Percentiles rank a stretch among this genome's conserved stretches.
Conservation (phyloP, 2,329 filamentous ascomycete genomes). For the Rugonectria rugulosa region DNA sequence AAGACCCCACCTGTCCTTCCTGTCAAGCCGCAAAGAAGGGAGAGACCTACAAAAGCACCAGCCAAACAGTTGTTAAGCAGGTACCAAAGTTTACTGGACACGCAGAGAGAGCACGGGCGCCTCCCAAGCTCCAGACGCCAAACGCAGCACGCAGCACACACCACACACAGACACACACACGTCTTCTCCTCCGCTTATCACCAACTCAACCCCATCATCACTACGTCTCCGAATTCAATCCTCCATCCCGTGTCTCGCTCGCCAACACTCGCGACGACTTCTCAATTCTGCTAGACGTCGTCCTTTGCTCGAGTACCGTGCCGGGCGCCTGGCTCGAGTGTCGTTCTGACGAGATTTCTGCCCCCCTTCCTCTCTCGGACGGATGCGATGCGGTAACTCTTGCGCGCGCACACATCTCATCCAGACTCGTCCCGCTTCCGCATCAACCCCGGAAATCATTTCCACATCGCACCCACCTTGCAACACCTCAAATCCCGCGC, state of each 20-base stretch:
- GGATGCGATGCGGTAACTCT: constrained; percentile 36
- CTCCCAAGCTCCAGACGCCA: not conserved
- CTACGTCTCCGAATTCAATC: constrained; percentile 1
- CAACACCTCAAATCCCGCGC: constrained; percentile 14
- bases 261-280: constrained; percentile 13
- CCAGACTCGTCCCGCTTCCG: constrained; percentile 12
- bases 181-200: constrained; percentile 30
- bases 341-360: not conserved
- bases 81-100: not conserved
- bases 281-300: constrained; percentile 17
- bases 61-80: not conserved
- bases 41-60: not conserved
- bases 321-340: constrained; percentile 13
- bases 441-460: constrained; percentile 28
- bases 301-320: constrained; percentile 13
- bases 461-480: constrained; percentile 13
- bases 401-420: constrained; percentile 33
- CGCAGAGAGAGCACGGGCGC: not conserved
- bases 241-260: constrained; percentile 16
- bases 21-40: not conserved
- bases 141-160: constrained; percentile 9
- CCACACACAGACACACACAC: constrained; percentile 11
- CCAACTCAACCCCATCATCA: constrained; percentile 6
- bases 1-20: not conserved
- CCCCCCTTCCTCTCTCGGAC: constrained; percentile 12